A percentile compares a stretch with the other conserved stretches of the same genome.
Conservation (phyloP, 208 protist species). For the Phytomonas sp. region DNA sequence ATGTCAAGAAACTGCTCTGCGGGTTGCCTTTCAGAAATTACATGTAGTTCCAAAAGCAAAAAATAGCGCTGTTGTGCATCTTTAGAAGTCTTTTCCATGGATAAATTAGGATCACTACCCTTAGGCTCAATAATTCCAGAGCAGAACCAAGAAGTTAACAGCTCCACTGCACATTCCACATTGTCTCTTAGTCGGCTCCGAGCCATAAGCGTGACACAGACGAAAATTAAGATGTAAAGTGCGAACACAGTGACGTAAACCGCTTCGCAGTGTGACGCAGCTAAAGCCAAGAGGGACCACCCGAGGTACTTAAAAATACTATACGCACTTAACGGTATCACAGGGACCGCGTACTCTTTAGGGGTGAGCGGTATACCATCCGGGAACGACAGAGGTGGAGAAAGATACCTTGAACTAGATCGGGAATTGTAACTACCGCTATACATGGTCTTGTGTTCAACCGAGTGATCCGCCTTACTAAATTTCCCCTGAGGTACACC, state of each 20-base stretch:
- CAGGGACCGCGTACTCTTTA: slow-evolving; percentile 53
- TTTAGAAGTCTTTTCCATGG: background rate
- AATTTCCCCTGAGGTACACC: background rate
- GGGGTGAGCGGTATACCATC: slow-evolving; percentile 19
- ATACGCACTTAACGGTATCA: slow-evolving; percentile 32
- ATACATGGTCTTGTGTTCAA: background rate
- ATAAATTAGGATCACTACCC: slow-evolving; percentile 1
- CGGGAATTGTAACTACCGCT: background rate
- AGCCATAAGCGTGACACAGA: slow-evolving; percentile 44
- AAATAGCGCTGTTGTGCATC: slow-evolving; percentile 35
- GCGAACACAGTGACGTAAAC: slow-evolving; percentile 28
- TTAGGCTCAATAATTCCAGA: slow-evolving; percentile 1
- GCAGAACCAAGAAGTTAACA: slow-evolving; percentile 16
- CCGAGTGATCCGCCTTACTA: background rate
- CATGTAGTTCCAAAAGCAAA: slow-evolving; percentile 38
- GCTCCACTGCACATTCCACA: slow-evolving; percentile 22
- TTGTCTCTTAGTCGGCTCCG: slow-evolving; percentile 37
- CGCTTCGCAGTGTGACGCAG: slow-evolving; percentile 28
- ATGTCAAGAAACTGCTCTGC: slow-evolving; percentile 73
- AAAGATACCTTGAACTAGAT: slow-evolving; percentile 7
- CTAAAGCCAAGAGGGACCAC: slow-evolving; percentile 38
- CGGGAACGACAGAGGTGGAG: slow-evolving; percentile 15
- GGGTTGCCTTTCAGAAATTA: slow-evolving; percentile 46
- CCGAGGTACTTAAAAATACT: slow-evolving; percentile 37
- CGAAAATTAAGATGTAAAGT: slow-evolving; percentile 52